phyloP scores from a whole-genome alignment of 2,329 filamentous ascomycete species.

The Xylariales sp. region DNA sequence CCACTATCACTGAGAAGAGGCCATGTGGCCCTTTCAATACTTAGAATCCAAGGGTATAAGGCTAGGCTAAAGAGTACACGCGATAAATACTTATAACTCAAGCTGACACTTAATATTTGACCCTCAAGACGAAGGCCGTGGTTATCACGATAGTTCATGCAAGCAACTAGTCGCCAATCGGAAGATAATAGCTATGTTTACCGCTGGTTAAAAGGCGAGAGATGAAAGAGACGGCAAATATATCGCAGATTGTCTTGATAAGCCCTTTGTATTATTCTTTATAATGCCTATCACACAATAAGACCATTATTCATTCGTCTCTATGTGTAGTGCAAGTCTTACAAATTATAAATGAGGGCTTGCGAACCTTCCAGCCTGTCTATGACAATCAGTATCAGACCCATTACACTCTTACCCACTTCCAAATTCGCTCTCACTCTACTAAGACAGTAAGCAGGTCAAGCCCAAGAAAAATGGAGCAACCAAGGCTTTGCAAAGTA shows the following conservation, averaged over 20 bases:
- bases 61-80: too few relatives aligned
- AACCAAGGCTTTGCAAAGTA: neutral
- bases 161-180: too few relatives aligned
- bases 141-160: too few relatives aligned
- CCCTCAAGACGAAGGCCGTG: too few relatives aligned
- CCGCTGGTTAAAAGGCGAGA: neutral
- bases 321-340: neutral
- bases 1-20: too few relatives aligned
- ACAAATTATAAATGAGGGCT: neutral
- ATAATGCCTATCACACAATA: neutral
- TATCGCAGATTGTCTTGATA: neutral
- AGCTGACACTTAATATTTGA: too few relatives aligned
- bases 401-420: neutral
- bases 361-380: neutral
- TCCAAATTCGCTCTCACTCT: neutral
- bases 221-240: neutral
- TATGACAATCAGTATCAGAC: neutral
- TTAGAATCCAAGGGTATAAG: too few relatives aligned
- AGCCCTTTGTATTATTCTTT: neutral
- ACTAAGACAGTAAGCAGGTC: too few relatives aligned
- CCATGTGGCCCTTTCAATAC: too few relatives aligned
- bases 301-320: neutral
- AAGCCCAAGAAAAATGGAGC: neutral
- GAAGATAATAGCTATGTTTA: neutral
- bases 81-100: too few relatives aligned